These are phyloP conservation scores for Pyrenophora graminea DNA, from an alignment of 2,329 filamentous ascomycete species.

Conservation along the genomic window DNA sequence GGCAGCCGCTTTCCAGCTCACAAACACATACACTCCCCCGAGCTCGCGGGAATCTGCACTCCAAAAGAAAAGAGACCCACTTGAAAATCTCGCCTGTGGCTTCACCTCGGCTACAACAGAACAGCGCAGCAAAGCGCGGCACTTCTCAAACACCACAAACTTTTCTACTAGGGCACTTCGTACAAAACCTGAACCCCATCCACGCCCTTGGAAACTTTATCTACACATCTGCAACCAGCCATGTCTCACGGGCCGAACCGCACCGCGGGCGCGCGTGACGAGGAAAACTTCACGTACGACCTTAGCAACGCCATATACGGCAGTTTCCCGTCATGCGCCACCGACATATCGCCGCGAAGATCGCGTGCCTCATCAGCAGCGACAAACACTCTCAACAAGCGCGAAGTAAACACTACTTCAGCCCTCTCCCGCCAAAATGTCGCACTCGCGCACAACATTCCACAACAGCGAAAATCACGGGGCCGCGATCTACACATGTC, in stretches of 20 bases:
- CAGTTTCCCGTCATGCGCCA: constrained; percentile 23
- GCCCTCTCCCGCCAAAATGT: constrained; percentile 2
- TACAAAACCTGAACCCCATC: no score
- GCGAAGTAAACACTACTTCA: constrained; percentile 6
- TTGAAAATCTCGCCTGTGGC: constrained; percentile 23
- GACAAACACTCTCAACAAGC: constrained; percentile 14
- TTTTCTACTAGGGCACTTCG: background rate
- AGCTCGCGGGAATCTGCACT: background rate
- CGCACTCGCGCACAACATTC: constrained; percentile 7
- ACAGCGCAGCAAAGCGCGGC: background rate
- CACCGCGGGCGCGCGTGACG: constrained; percentile 25
- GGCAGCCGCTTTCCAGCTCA: constrained; percentile 30
- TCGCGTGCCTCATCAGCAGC: constrained; percentile 15
- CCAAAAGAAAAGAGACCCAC: constrained; percentile 14
- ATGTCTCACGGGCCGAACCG: constrained; percentile 19
- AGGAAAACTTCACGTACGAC: constrained; percentile 15
- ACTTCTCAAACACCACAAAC: constrained; percentile 7
- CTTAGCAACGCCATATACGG: constrained; percentile 23
- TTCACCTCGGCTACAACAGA: constrained; percentile 9
- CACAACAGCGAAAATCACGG: background rate
- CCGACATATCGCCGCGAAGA: constrained; percentile 13
- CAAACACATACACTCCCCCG: constrained; percentile 2
- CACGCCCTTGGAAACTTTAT: background rate
- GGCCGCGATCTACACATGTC: constrained; percentile 7
- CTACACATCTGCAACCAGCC: background rate